Percentiles rank a stretch among this genome's conserved stretches.
These are phyloP conservation scores for Blastocystis sp. DNA, from an alignment of 352 stramenopile genomes.

Conservation along the genomic window DNA sequence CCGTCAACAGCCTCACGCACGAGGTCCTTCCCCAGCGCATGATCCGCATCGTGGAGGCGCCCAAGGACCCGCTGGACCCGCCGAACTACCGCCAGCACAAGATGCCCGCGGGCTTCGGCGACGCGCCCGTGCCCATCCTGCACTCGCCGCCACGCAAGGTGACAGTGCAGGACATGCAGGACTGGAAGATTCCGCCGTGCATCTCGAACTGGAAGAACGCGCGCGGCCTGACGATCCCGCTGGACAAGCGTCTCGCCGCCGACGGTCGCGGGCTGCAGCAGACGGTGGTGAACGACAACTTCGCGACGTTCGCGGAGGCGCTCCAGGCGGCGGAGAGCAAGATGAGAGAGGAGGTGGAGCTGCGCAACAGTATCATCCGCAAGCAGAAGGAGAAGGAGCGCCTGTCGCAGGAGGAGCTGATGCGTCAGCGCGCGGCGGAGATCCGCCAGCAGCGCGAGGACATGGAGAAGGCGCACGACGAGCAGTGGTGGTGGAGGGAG, in stretches of 20 bases:
- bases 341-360: slow-evolving; percentile 93
- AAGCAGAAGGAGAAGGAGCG: slow-evolving; percentile 88
- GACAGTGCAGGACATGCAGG: slow-evolving; percentile 89
- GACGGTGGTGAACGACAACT: slow-evolving; percentile 94
- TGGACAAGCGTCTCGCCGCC: slow-evolving; percentile 97
- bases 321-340: slow-evolving; percentile 96
- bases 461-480: slow-evolving; percentile 35
- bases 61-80: slow-evolving; percentile 97
- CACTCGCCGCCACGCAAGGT: slow-evolving; percentile 89
- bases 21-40: slow-evolving; percentile 86
- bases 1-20: slow-evolving; percentile 76
- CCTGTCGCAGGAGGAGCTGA: slow-evolving; percentile 91
- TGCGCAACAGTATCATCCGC: slow-evolving; percentile 83
- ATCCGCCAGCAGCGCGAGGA: slow-evolving; percentile 80
- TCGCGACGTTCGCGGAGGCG: slow-evolving; percentile 93
- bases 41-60: slow-evolving; percentile 97
- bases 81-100: slow-evolving; percentile 99
- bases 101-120: slow-evolving; percentile 86
- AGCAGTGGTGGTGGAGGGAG: neutral
- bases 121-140: slow-evolving; percentile 87
- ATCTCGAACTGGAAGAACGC: slow-evolving; percentile 99
- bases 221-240: slow-evolving; percentile 94
- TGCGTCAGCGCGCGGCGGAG: slow-evolving; percentile 90
- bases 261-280: slow-evolving; percentile 91
- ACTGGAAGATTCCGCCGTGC: slow-evolving; percentile 98